Base-by-base conservation (phyloP, 192 early-diverging fungal genomes). In the Umbelopsis ramanniana region DNA sequence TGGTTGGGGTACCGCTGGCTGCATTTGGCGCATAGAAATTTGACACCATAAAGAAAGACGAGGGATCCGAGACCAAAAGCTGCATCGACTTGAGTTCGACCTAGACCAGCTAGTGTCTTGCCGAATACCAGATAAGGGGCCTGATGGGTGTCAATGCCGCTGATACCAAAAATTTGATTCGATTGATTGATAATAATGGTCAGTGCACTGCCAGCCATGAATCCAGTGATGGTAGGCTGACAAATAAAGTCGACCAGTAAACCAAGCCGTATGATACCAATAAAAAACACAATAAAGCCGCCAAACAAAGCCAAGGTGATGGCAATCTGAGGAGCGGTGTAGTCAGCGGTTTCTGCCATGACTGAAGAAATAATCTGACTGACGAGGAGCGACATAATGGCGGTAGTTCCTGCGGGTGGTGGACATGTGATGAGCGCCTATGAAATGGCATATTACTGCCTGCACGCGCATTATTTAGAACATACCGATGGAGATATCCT, bases 161-260 rank as follows among this genome's bases (percentile, higher is more conserved):
- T 86, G 75, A 95, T 89, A 33, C 96, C 94, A 73, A 96, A 81
- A 52, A 95, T 82, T 46, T 75, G 71, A n/a, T 66, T 70, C 66
- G 68, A 24, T 72, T 98, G 96, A 57, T 87, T 85, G 76, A 96
- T 88, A 47, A 91, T 86, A 71, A 96, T 93, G 33, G 86, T 91
- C 5, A 93, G 71, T 17, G 91, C 94, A 22, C 92, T 91, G 10
- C 95, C 95, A 2, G 94, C 88, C 72, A 92, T 95, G 76, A 96
- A 98, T 0, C 94, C 95, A 1, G 91, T 90, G 72, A 98, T 89
- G 29, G 93, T 92, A 1, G 94, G 88, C 22, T 84, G 77, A 29
- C 92, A 89, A 73, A 98, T 93, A 72, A 96, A 96, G 72, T 96
- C 92, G 46, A 96, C 90, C 35, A 96, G 79, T 57, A 94, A 85